These are phyloP conservation scores for Trichoderma sp. DNA, from an alignment of 2,329 filamentous ascomycete species.

Conservation along the genomic window DNA sequence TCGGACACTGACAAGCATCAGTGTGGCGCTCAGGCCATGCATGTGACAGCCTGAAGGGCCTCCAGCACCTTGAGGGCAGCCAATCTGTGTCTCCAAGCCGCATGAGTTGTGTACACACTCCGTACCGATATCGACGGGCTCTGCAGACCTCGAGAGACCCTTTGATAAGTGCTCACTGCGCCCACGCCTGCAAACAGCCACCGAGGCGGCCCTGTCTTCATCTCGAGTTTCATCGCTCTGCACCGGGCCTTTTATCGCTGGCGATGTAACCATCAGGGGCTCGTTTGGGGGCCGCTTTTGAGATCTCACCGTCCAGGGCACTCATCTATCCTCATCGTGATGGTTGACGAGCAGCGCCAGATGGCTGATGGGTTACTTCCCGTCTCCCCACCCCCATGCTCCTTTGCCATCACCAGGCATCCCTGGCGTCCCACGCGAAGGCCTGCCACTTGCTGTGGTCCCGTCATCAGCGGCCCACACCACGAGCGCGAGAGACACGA, in stretches of 20 bases:
- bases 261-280: constrained; percentile 33
- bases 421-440: constrained; percentile 21
- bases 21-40: neutral
- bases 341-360: constrained; percentile 20
- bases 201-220: constrained; percentile 6
- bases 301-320: constrained; percentile 26
- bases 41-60: constrained; percentile 10
- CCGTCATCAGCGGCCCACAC: neutral
- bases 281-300: constrained; percentile 23
- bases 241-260: constrained; percentile 24
- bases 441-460: constrained; percentile 16
- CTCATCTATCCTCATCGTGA: constrained; percentile 14
- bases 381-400: constrained; percentile 25
- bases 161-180: neutral
- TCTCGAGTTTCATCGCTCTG: constrained; percentile 24
- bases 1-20: neutral
- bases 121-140: neutral
- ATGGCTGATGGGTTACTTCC: constrained; percentile 31
- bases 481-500: neutral
- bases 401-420: constrained; percentile 23
- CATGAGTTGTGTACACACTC: too few relatives aligned
- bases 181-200: neutral
- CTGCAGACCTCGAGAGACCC: neutral
- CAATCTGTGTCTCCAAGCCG: neutral
- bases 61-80: neutral